Percentiles rank a stretch among this genome's conserved stretches.
Conservation (phyloP, 2,329 filamentous ascomycete species). For the Graphilbum fragrans region DNA sequence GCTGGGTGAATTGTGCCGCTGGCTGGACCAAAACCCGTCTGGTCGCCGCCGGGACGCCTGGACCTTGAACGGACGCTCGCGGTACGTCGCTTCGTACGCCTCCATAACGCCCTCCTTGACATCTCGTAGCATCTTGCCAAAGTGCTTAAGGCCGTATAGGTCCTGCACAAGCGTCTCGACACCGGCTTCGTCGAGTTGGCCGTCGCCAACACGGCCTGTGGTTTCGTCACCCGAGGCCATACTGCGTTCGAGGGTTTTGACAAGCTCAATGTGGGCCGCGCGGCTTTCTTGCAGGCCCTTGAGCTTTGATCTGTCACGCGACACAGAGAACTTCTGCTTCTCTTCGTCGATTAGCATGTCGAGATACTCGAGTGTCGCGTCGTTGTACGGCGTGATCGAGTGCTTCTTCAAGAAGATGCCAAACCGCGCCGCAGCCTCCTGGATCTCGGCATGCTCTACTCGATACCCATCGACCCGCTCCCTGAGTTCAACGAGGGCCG, state of each 20-base stretch:
- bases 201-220: background rate
- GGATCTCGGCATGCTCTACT: constrained; percentile 19
- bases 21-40: too few relatives aligned
- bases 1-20: too few relatives aligned
- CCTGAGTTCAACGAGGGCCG: constrained; percentile 14
- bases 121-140: constrained; percentile 1
- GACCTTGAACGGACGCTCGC: constrained; percentile 5
- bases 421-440: constrained; percentile 22
- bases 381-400: constrained; percentile 26
- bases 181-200: background rate
- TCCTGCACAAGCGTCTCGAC: background rate
- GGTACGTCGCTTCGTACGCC: constrained; percentile 2
- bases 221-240: background rate
- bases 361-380: constrained; percentile 25
- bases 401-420: constrained; percentile 24
- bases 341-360: constrained; percentile 25
- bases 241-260: constrained; percentile 10
- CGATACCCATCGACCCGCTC: constrained; percentile 16
- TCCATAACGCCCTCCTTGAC: constrained; percentile 1
- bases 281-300: constrained; percentile 12
- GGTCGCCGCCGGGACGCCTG: too few relatives aligned
- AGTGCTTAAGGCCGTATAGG: constrained; percentile 3
- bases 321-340: constrained; percentile 17
- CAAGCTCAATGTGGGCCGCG: constrained; percentile 11
- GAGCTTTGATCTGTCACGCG: constrained; percentile 14